Conservation (phyloP, 2,329 filamentous ascomycete genomes). For the Dactylellina cionopaga region DNA sequence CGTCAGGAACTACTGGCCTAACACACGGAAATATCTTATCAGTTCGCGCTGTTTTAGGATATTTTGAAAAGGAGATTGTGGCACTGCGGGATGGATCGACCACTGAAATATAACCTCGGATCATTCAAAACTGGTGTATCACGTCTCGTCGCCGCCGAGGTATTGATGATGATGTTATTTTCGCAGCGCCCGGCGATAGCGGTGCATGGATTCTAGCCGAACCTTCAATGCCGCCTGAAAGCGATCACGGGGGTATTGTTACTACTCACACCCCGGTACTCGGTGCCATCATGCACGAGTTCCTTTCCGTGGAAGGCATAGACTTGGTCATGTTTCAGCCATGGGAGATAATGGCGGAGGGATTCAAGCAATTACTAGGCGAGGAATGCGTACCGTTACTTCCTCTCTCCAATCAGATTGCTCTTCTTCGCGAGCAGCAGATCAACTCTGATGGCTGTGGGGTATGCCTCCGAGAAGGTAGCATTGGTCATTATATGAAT, state of each 20-base stretch:
- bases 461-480: conserved; percentile 18
- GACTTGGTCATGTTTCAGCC: conserved; percentile 46
- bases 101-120: conserved; percentile 17
- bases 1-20: conserved; percentile 32
- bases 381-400: conserved; percentile 38
- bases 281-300: conserved; percentile 34
- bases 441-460: conserved; percentile 22
- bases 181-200: conserved; percentile 37
- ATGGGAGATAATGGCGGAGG: conserved; percentile 34
- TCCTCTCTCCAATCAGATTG: conserved; percentile 25
- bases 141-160: conserved; percentile 1
- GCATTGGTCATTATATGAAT: conserved; percentile 19
- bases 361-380: conserved; percentile 26
- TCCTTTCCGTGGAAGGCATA: conserved; percentile 39
- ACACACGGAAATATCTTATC: conserved; percentile 35
- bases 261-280: conserved; percentile 26
- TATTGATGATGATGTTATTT: conserved; percentile 12
- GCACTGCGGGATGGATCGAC: conserved; percentile 3
- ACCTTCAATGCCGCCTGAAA: background rate
- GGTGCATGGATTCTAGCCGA: conserved; percentile 42
- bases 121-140: conserved; percentile 43
- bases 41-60: conserved; percentile 21
- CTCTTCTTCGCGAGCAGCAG: conserved; percentile 15
- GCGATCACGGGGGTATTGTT: background rate
- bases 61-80: conserved; percentile 30